Conservation (phyloP, 768 basidiomycete species). For the Leccinum imitatum region DNA sequence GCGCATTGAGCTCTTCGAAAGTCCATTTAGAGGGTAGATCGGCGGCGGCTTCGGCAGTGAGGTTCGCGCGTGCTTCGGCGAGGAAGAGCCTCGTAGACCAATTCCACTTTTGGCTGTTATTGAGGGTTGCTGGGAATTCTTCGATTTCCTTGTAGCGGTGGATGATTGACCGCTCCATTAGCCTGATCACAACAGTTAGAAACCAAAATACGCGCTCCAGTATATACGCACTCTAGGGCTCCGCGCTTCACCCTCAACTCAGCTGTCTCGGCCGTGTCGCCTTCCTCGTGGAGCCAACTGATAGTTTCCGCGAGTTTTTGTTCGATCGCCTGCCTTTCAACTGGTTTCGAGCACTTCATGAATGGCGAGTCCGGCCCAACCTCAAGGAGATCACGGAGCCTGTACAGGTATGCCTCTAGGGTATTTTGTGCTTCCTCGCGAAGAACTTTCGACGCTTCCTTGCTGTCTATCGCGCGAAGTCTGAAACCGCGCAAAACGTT, state of each 20-base stretch:
- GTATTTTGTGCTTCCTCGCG: slow-evolving; percentile 90
- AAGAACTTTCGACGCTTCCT: slow-evolving; percentile 72
- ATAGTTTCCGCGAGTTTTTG: slow-evolving; percentile 72
- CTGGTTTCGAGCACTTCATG: slow-evolving; percentile 75
- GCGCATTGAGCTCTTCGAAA: slow-evolving; percentile 73
- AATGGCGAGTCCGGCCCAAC: slow-evolving; percentile 71
- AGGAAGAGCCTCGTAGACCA: slow-evolving; percentile 90
- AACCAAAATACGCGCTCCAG: neutral
- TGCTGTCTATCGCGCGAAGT: slow-evolving; percentile 72
- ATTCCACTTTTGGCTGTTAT: slow-evolving; percentile 83
- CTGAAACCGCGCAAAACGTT: slow-evolving; percentile 39
- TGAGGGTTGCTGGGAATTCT: slow-evolving; percentile 79
- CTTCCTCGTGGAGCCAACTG: slow-evolving; percentile 81
- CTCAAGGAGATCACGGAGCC: slow-evolving; percentile 77
- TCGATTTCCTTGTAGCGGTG: slow-evolving; percentile 89
- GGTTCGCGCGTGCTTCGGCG: slow-evolving; percentile 69
- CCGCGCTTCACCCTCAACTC: slow-evolving; percentile 74
- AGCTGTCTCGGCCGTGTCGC: slow-evolving; percentile 76
- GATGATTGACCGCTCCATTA: slow-evolving; percentile 77
- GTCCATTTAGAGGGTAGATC: slow-evolving; percentile 81
- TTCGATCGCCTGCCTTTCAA: slow-evolving; percentile 66
- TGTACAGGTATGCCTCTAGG: slow-evolving; percentile 93
- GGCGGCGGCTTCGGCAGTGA: slow-evolving; percentile 60
- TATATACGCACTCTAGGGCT: slow-evolving; percentile 70
- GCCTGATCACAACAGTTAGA: slow-evolving; percentile 40